Percentiles rank a stretch among this genome's conserved stretches.
These are phyloP conservation scores for Athelia psychrophila DNA, from an alignment of 1,284 basidiomycete species.

Conservation along the genomic window DNA sequence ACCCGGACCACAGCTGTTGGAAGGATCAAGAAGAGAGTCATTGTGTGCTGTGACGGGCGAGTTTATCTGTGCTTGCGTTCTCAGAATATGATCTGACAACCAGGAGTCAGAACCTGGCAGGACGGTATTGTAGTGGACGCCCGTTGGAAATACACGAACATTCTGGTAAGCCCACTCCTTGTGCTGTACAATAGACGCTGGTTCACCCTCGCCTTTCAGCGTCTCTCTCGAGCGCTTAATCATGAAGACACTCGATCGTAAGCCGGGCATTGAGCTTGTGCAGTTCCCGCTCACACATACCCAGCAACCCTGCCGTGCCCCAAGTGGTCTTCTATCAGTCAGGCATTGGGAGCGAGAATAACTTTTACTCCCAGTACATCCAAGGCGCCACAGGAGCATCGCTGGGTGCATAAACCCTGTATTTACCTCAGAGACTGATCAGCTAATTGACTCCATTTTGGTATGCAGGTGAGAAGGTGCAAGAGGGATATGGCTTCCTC, in stretches of 20 bases:
- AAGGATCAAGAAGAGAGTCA: constrained; percentile 50
- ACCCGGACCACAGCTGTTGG: not conserved
- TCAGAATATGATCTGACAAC: constrained; percentile 4
- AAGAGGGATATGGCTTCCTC: constrained; percentile 73
- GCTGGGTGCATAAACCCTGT: constrained; percentile 38
- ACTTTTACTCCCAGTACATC: constrained; percentile 52
- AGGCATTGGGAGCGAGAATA: constrained; percentile 64
- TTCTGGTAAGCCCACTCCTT: constrained; percentile 43
- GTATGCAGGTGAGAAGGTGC: constrained; percentile 61
- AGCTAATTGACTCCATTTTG: constrained; percentile 10
- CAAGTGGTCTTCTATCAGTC: constrained; percentile 72
- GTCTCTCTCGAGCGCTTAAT: constrained; percentile 51
- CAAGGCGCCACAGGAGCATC: constrained; percentile 58
- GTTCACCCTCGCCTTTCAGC: constrained; percentile 28
- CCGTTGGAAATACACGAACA: constrained; percentile 59
- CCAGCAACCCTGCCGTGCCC: constrained; percentile 43
- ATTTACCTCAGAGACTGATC: not conserved
- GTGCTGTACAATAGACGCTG: too few relatives aligned
- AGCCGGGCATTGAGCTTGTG: constrained; percentile 13
- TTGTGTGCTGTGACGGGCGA: constrained; percentile 72
- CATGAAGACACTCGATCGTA: constrained; percentile 53
- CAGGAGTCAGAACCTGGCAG: constrained; percentile 37
- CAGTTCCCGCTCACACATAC: not conserved
- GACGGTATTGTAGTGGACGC: constrained; percentile 44
- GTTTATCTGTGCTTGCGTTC: constrained; percentile 14